Evolutionary conservation across 116 monocot genomes (phyloP).

Genomic region (Dioscorea cayenensis): DNA sequence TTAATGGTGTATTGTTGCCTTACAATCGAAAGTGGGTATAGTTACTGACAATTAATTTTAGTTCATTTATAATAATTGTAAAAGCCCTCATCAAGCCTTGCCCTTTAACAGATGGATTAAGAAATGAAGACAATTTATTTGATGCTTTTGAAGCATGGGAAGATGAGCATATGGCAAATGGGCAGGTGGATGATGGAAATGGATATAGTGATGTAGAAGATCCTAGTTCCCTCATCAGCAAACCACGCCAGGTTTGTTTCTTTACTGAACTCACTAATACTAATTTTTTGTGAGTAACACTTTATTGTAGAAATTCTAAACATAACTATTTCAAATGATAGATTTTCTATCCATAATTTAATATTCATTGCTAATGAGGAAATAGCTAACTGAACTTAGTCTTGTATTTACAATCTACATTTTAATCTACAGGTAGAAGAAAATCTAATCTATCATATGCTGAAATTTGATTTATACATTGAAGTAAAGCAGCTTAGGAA

Average conservation of each 20-base stretch:
- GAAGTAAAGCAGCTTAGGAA: no score
- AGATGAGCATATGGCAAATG: conserved; percentile 36
- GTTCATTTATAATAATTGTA: neutral
- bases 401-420: neutral
- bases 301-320: no score
- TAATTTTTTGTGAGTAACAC: no score
- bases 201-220: conserved; percentile 42
- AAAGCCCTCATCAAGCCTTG: neutral
- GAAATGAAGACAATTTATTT: conserved; percentile 21
- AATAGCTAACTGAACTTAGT: neutral
- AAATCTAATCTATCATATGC: neutral
- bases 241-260: conserved; percentile 61
- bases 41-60: neutral
- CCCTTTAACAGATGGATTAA: conserved; percentile 29
- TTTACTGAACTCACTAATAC: no score
- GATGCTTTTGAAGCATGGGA: conserved; percentile 42
- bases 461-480: neutral
- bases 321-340: no score
- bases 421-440: neutral
- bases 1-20: no score
- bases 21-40: neutral
- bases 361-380: no score
- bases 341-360: no score
- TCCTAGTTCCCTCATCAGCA: conserved; percentile 51
- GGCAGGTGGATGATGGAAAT: conserved; percentile 55